phyloP scores from a whole-genome alignment of 179 eudicot species.

The Drosera spatulata region DNA sequence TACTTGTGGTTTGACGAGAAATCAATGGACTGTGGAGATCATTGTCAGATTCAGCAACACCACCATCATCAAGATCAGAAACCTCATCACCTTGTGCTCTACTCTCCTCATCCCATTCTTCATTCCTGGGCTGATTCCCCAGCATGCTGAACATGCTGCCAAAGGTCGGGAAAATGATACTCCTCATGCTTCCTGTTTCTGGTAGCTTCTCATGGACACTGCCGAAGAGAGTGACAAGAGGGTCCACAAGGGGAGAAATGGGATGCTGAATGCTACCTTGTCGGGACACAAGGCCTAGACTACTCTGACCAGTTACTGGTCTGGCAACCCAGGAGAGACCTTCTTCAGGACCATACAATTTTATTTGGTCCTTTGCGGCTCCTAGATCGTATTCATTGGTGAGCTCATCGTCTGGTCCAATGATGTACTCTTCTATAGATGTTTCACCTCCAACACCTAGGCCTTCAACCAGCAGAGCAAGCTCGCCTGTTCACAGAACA shows the following conservation, averaged over 20 bases:
- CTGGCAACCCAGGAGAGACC: conserved; percentile 44
- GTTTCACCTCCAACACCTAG: conserved; percentile 31
- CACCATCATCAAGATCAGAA: conserved; percentile 18
- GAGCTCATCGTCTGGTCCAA: conserved; percentile 22
- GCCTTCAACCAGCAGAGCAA: conserved; percentile 35
- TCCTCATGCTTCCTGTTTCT: conserved; percentile 35
- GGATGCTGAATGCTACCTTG: conserved; percentile 27
- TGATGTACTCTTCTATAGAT: conserved; percentile 37
- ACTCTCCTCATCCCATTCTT: conserved; percentile 28
- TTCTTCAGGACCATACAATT: conserved; percentile 28
- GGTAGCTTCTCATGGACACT: conserved; percentile 37
- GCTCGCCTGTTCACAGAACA: conserved; percentile 17
- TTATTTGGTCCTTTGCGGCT: conserved; percentile 28
- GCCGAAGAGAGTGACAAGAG: conserved; percentile 36
- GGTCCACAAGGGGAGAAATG: conserved; percentile 21
- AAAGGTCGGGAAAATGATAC: conserved; percentile 33
- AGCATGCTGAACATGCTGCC: conserved; percentile 35
- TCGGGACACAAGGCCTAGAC: conserved; percentile 32
- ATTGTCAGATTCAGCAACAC: conserved; percentile 3
- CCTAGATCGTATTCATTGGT: conserved; percentile 1
- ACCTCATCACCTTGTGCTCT: conserved; percentile 15
- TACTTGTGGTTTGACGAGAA: conserved; percentile 19
- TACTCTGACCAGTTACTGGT: conserved; percentile 35
- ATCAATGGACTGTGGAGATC: conserved; percentile 17
- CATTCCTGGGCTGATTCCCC: conserved; percentile 10